Conservation (phyloP, 148 eudicot genomes). For the Arbutus unedo region DNA sequence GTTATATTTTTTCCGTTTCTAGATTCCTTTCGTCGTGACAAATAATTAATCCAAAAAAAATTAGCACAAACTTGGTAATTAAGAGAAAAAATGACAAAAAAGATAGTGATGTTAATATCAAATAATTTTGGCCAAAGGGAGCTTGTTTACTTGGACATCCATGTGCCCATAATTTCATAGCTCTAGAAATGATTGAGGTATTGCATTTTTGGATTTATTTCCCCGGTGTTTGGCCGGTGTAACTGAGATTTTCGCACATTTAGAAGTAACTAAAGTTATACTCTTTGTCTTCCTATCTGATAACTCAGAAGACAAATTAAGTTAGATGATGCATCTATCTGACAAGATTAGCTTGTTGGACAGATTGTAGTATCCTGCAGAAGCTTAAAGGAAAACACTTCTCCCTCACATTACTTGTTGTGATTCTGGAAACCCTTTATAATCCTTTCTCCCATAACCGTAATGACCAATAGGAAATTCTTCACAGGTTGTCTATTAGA, state of each 20-base stretch:
- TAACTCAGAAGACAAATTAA: background rate
- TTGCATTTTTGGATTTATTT: background rate
- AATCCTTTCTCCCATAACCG: background rate
- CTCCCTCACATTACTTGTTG: background rate
- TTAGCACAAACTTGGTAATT: too few species aligned
- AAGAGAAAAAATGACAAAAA: too few species aligned
- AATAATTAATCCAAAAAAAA: too few species aligned
- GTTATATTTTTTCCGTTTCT: too few species aligned
- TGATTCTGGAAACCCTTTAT: background rate
- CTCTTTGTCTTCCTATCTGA: background rate
- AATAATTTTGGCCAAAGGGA: too few species aligned
- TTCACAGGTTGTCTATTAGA: background rate
- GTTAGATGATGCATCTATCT: background rate
- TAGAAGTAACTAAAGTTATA: slow-evolving; percentile 3
- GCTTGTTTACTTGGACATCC: too few species aligned
- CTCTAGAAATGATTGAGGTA: background rate
- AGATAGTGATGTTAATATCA: too few species aligned
- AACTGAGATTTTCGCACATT: slow-evolving; percentile 5
- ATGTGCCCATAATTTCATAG: slow-evolving; percentile 4
- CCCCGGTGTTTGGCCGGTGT: background rate
- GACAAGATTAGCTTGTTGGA: slow-evolving; percentile 4
- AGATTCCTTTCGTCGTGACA: too few species aligned
- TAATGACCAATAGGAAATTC: background rate
- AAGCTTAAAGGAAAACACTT: background rate
- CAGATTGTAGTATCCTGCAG: background rate